A percentile compares a stretch with the other conserved stretches of the same genome.
phyloP scores from a whole-genome alignment of 139 green algal species.

The Chlamydomonas sp. region DNA sequence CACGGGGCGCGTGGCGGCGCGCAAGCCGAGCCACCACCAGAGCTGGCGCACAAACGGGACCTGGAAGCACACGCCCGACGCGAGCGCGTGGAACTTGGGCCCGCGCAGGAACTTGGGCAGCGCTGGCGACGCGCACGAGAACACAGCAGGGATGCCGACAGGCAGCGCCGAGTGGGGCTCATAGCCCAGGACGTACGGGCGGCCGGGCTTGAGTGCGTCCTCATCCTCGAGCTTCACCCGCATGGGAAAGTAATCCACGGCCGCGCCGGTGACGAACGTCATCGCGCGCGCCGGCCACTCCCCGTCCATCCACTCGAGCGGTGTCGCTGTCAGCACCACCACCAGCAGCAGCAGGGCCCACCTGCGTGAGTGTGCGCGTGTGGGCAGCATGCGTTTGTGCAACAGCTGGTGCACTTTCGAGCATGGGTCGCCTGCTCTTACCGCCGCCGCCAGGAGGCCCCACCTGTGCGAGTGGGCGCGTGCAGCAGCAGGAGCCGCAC shows the following conservation, averaged over 20 bases:
- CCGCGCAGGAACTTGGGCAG: conserved; percentile 11
- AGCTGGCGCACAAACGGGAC: conserved; percentile 60
- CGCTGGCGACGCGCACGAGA: neutral
- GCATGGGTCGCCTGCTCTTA: no score
- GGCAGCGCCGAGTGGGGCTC: conserved; percentile 7
- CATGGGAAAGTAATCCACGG: conserved; percentile 5
- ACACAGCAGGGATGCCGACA: conserved; percentile 8
- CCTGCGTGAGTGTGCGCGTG: no score
- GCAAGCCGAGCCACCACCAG: conserved; percentile 63
- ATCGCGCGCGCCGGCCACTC: neutral
- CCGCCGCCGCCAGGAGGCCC: no score
- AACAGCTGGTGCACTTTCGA: no score
- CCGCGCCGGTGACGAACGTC: neutral
- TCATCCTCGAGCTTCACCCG: conserved; percentile 9
- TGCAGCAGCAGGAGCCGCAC: no score
- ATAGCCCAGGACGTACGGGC: conserved; percentile 9
- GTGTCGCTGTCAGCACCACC: neutral
- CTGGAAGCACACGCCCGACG: conserved; percentile 29
- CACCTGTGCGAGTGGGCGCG: no score
- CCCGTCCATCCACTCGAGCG: neutral
- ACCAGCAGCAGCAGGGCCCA: neutral
- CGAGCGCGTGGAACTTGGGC: conserved; percentile 17
- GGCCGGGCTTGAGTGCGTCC: neutral
- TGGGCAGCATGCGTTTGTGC: no score
- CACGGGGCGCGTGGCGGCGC: conserved; percentile 25